Percentiles rank a stretch among this genome's conserved stretches.
phyloP scores from a whole-genome alignment of 768 basidiomycete genomes.

The Neoboletus magnificus region DNA sequence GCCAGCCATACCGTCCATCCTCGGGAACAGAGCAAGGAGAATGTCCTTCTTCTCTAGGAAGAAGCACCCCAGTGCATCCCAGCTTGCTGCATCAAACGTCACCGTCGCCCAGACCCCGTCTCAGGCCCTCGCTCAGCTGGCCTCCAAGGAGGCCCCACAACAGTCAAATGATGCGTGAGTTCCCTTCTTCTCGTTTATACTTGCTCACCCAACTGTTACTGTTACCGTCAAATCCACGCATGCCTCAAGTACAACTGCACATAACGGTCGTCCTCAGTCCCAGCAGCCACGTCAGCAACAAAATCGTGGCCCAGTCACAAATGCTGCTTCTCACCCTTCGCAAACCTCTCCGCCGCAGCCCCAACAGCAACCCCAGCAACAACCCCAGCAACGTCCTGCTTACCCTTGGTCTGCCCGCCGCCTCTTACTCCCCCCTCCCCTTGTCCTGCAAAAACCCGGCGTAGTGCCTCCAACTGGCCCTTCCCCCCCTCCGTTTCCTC shows the following conservation, averaged over 20 bases:
- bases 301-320: conserved; percentile 35
- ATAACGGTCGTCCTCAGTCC: conserved; percentile 27
- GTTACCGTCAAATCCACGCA: neutral
- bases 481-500: conserved; percentile 89
- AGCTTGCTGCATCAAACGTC: conserved; percentile 44
- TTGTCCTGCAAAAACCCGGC: conserved; percentile 60
- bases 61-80: conserved; percentile 61
- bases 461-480: conserved; percentile 60
- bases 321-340: conserved; percentile 25
- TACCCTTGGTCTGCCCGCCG: conserved; percentile 85
- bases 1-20: conserved; percentile 67
- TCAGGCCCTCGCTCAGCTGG: conserved; percentile 63
- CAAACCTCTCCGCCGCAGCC: conserved; percentile 33
- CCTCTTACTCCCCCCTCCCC: conserved; percentile 65
- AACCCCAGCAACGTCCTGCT: conserved; percentile 49
- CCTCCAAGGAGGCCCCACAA: conserved; percentile 29
- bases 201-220: conserved; percentile 3
- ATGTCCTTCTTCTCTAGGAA: conserved; percentile 95
- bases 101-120: conserved; percentile 61
- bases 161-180: conserved; percentile 39
- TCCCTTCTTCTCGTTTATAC: conserved; percentile 1
- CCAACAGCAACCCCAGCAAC: conserved; percentile 30
- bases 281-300: conserved; percentile 37
- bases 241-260: conserved; percentile 9
- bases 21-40: conserved; percentile 60